These are phyloP conservation scores for Tolypocladium album DNA, from an alignment of 2,329 filamentous ascomycete species.

Conservation along the genomic window DNA sequence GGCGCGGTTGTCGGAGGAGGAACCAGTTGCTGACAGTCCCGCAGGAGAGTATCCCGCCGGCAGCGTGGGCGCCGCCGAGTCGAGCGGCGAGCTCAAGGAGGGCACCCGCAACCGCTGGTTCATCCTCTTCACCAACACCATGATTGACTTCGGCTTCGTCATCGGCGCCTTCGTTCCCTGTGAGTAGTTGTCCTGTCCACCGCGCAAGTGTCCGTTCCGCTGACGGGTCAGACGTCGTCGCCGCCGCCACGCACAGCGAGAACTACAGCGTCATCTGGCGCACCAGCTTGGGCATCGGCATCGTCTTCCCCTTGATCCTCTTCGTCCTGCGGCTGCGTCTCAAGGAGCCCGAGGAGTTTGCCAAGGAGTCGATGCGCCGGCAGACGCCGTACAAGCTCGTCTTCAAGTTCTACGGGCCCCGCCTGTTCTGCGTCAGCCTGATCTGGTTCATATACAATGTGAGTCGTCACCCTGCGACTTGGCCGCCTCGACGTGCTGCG, in stretches of 20 bases:
- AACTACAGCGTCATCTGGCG: conserved; percentile 74
- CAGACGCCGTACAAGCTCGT: conserved; percentile 46
- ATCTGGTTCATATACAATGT: conserved; percentile 83
- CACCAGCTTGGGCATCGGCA: conserved; percentile 65
- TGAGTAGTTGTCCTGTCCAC: conserved; percentile 7
- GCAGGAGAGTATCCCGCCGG: conserved; percentile 68
- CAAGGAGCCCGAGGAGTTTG: conserved; percentile 70
- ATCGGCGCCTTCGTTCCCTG: conserved; percentile 66
- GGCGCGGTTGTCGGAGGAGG: neutral
- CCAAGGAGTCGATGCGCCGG: conserved; percentile 55
- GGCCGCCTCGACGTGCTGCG: neutral
- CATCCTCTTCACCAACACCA: conserved; percentile 78
- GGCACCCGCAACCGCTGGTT: conserved; percentile 87
- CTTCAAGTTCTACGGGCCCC: conserved; percentile 59
- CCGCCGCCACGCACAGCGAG: conserved; percentile 43
- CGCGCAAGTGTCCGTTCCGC: neutral
- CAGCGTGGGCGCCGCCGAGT: conserved; percentile 74
- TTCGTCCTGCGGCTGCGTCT: conserved; percentile 62
- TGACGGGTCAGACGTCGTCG: conserved; percentile 30
- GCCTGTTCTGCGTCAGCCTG: conserved; percentile 56
- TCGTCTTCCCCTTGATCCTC: conserved; percentile 65
- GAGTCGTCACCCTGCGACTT: conserved; percentile 12
- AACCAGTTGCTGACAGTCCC: neutral
- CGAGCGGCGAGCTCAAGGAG: conserved; percentile 67
- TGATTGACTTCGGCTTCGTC: conserved; percentile 78